Conservation (phyloP, 768 basidiomycete species). For the Phlegmacium glaucopus region DNA sequence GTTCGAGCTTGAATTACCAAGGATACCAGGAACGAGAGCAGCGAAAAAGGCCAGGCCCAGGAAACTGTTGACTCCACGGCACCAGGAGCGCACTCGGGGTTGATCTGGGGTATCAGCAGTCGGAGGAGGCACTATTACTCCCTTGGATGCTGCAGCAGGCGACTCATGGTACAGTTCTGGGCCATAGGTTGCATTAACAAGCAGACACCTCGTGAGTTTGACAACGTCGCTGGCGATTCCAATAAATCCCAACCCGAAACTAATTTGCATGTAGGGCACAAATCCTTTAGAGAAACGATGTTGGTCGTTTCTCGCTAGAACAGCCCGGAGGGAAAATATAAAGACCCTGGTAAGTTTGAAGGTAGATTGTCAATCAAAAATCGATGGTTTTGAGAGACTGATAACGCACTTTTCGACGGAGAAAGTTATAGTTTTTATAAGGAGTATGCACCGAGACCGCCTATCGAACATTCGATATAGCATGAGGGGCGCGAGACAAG, state of each 20-base stretch:
- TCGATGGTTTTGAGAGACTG: neutral
- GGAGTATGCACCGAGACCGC: constrained; percentile 32
- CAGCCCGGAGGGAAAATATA: constrained; percentile 29
- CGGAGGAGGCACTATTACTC: constrained; percentile 17
- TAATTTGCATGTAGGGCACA: constrained; percentile 26
- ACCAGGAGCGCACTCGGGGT: constrained; percentile 22
- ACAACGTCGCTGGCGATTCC: constrained; percentile 32
- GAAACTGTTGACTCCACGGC: constrained; percentile 27
- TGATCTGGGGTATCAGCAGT: constrained; percentile 27
- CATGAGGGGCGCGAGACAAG: constrained; percentile 31
- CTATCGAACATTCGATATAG: constrained; percentile 30
- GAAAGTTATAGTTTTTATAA: constrained; percentile 30
- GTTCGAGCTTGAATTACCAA: constrained; percentile 23
- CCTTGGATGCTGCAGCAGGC: constrained; percentile 22
- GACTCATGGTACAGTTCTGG: constrained; percentile 25
- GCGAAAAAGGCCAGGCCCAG: constrained; percentile 26
- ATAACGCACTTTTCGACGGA: constrained; percentile 33
- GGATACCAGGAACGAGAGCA: constrained; percentile 26
- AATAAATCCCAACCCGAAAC: constrained; percentile 31
- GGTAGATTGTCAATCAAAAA: neutral
- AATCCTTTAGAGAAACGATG: constrained; percentile 19
- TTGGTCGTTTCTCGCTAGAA: constrained; percentile 16
- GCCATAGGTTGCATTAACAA: constrained; percentile 38
- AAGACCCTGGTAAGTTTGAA: constrained; percentile 21
- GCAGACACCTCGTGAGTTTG: constrained; percentile 31